phyloP scores from a whole-genome alignment of 2,329 filamentous ascomycete genomes.

The Neonectria magnoliae region DNA sequence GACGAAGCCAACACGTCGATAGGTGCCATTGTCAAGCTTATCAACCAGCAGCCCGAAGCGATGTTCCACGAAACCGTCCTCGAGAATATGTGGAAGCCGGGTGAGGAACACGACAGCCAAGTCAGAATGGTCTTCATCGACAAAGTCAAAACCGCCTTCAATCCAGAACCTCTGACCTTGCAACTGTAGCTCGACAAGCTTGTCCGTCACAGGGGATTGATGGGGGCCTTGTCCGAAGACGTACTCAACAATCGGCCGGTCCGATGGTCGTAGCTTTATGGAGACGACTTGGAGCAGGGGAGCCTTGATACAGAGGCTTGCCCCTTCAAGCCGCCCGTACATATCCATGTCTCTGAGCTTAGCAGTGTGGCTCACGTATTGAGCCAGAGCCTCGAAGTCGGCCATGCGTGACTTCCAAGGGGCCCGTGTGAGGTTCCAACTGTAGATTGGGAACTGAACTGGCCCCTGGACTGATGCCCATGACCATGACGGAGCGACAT shows the following conservation, averaged over 20 bases:
- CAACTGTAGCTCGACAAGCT: background rate
- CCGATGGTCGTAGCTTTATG: background rate
- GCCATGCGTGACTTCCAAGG: background rate
- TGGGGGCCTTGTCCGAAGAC: background rate
- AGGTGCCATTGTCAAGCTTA: background rate
- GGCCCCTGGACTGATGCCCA: slow-evolving; percentile 18
- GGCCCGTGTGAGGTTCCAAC: background rate
- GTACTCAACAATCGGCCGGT: background rate
- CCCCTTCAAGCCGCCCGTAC: background rate
- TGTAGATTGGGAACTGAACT: background rate
- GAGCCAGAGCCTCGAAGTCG: background rate
- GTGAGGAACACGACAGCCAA: background rate
- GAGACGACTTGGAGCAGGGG: background rate
- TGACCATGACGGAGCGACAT: slow-evolving; percentile 18
- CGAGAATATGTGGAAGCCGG: background rate
- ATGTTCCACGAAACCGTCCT: background rate
- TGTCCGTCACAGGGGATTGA: background rate
- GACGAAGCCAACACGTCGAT: background rate
- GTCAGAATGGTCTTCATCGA: background rate
- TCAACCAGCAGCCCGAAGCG: background rate
- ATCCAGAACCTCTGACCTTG: background rate
- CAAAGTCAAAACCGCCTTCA: background rate
- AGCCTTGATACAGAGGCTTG: background rate
- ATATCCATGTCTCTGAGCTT: background rate
- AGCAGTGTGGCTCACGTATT: background rate